phyloP scores from a whole-genome alignment of 176 grass and related monocot species.

The Cymbopogon citratus region DNA sequence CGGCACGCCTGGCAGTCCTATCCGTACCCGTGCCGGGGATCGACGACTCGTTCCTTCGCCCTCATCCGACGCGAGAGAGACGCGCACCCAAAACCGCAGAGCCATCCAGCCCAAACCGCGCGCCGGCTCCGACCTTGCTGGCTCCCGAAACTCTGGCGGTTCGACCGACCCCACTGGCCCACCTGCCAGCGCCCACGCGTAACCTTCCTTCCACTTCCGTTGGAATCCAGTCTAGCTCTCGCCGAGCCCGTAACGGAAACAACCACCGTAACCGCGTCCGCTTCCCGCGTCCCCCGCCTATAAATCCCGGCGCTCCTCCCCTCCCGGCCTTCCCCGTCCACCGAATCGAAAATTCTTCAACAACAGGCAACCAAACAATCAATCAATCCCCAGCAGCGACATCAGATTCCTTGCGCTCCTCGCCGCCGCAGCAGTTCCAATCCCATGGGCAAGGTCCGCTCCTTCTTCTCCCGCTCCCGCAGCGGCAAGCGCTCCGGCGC shows the following conservation, averaged over 20 bases:
- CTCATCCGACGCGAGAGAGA: neutral
- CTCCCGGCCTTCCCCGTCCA: neutral
- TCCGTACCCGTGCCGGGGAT: neutral
- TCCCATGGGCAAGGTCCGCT: constrained; percentile 72
- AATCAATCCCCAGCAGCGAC: neutral
- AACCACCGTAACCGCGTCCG: neutral
- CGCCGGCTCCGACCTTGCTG: neutral
- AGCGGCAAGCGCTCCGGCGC: neutral
- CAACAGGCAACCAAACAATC: neutral
- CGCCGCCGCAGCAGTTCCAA: neutral
- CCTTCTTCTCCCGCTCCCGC: constrained; percentile 75
- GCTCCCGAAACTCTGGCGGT: neutral
- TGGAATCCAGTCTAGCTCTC: neutral
- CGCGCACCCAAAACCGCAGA: constrained; percentile 3
- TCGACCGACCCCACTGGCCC: neutral
- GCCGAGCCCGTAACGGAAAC: neutral
- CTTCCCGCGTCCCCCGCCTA: neutral
- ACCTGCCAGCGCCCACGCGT: constrained; percentile 18
- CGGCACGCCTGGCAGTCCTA: no score
- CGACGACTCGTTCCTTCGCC: neutral
- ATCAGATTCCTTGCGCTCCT: no score
- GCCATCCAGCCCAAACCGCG: neutral
- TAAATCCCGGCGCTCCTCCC: neutral
- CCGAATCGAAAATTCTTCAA: no score
- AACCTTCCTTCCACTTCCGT: neutral